Evolutionary conservation across 2,329 filamentous ascomycete species (phyloP).

Genomic region (Alternaria dauci): DNA sequence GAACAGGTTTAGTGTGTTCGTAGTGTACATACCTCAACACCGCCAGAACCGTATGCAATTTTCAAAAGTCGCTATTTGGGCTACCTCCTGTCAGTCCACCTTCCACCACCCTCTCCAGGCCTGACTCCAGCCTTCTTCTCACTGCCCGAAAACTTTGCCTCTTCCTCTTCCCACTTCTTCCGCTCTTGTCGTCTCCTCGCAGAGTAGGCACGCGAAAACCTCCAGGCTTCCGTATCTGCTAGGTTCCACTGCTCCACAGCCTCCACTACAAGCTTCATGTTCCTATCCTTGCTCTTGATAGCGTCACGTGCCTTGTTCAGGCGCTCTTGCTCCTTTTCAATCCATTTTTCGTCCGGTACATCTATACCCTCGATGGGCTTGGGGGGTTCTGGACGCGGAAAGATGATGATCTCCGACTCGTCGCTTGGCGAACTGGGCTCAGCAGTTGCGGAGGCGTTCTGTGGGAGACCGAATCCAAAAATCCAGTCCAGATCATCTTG

Average conservation of each 20-base stretch:
- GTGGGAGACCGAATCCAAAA: conserved; percentile 84
- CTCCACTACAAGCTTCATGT: conserved; percentile 47
- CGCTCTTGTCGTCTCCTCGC: conserved; percentile 71
- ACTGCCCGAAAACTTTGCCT: conserved; percentile 69
- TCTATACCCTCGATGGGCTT: conserved; percentile 61
- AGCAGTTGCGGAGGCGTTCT: conserved; percentile 60
- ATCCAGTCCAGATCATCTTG: conserved; percentile 84
- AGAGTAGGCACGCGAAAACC: conserved; percentile 73
- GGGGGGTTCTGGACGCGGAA: conserved; percentile 55
- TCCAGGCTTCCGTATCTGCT: conserved; percentile 80
- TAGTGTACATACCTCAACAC: neutral
- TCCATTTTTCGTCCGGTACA: conserved; percentile 61
- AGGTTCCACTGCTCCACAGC: conserved; percentile 63
- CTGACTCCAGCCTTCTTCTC: conserved; percentile 63
- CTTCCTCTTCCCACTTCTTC: conserved; percentile 73
- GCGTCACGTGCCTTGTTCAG: conserved; percentile 61
- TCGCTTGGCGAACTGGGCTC: conserved; percentile 67
- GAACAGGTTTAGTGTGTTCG: neutral
- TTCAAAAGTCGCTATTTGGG: neutral
- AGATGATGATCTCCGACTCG: conserved; percentile 61
- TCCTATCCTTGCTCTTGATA: conserved; percentile 45
- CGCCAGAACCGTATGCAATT: conserved; percentile 5
- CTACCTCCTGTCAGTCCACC: conserved; percentile 43
- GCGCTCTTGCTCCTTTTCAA: conserved; percentile 64
- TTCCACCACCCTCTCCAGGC: conserved; percentile 40